Conservation (phyloP, 2,329 filamentous ascomycete genomes). For the Cercospora sesami region DNA sequence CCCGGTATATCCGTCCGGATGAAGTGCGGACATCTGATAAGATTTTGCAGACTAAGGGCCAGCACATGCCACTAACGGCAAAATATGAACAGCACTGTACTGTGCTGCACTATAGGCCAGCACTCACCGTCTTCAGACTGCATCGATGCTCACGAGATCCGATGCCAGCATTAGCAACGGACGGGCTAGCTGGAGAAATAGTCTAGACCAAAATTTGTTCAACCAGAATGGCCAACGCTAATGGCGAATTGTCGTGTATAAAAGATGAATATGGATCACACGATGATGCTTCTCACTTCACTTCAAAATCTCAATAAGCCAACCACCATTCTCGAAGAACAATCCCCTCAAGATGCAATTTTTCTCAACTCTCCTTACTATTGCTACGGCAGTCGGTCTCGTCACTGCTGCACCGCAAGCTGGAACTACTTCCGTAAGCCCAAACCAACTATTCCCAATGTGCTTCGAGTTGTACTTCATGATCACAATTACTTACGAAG, state of each 20-base stretch:
- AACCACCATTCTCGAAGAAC: too few relatives aligned
- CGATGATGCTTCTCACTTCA: too few relatives aligned
- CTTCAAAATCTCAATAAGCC: too few relatives aligned
- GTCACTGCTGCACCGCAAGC: not conserved
- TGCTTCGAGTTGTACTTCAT: too few relatives aligned
- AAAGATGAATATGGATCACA: too few relatives aligned
- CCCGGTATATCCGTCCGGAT: not conserved
- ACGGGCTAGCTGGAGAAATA: too few relatives aligned
- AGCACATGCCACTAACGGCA: not conserved
- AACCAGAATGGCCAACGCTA: too few relatives aligned
- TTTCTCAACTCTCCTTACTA: not conserved
- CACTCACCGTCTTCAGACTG: not conserved
- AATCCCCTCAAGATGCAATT: not conserved
- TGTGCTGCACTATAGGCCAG: not conserved
- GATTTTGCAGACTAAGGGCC: not conserved
- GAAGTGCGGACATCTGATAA: not conserved
- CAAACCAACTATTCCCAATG: too few relatives aligned
- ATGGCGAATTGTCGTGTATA: too few relatives aligned
- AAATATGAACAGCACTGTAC: not conserved
- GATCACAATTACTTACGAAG: too few relatives aligned
- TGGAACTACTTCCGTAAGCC: not conserved
- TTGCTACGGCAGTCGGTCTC: not conserved
- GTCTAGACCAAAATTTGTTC: too few relatives aligned
- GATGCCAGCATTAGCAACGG: too few relatives aligned
- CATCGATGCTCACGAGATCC: not conserved